Evolutionary conservation across 2,329 filamentous ascomycete genomes (phyloP).

Genomic region (Emmonsiellopsis sp.): DNA sequence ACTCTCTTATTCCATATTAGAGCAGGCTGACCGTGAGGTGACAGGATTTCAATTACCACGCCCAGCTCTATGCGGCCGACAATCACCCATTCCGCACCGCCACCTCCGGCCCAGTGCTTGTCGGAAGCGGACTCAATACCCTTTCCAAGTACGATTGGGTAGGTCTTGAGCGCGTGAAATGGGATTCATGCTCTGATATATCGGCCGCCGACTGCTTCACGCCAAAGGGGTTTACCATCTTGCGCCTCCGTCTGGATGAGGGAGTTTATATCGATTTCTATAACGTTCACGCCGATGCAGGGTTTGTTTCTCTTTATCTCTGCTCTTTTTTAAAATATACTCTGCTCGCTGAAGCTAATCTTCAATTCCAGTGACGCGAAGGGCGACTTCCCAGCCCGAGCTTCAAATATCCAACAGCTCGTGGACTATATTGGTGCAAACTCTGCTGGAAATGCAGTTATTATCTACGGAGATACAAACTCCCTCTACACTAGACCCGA

Average conservation of each 20-base stretch:
- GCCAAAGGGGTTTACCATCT: slow-evolving; percentile 61
- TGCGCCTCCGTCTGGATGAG: slow-evolving; percentile 47
- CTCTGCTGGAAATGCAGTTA: no score
- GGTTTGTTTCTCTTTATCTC: slow-evolving; percentile 20
- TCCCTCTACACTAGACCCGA: no score
- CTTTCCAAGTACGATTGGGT: slow-evolving; percentile 51
- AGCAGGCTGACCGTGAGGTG: no score
- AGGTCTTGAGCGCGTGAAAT: slow-evolving; percentile 49
- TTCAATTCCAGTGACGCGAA: no score
- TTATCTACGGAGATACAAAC: no score
- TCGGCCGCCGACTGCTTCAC: slow-evolving; percentile 55
- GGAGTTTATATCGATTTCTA: slow-evolving; percentile 55
- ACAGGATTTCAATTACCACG: slow-evolving; percentile 59
- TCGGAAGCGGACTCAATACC: slow-evolving; percentile 58
- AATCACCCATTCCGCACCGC: slow-evolving; percentile 52
- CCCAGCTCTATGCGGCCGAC: slow-evolving; percentile 52
- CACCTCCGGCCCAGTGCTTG: slow-evolving; percentile 55
- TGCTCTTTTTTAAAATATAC: no score
- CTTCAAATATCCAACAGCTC: no score
- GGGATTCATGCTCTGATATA: slow-evolving; percentile 49
- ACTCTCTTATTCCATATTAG: no score
- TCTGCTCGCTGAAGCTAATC: no score
- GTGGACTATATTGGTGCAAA: no score
- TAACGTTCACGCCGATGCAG: slow-evolving; percentile 60
- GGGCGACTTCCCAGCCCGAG: no score